These are phyloP conservation scores for Gossypium aridum DNA, from an alignment of 441 rosid species.

Conservation along the genomic window DNA sequence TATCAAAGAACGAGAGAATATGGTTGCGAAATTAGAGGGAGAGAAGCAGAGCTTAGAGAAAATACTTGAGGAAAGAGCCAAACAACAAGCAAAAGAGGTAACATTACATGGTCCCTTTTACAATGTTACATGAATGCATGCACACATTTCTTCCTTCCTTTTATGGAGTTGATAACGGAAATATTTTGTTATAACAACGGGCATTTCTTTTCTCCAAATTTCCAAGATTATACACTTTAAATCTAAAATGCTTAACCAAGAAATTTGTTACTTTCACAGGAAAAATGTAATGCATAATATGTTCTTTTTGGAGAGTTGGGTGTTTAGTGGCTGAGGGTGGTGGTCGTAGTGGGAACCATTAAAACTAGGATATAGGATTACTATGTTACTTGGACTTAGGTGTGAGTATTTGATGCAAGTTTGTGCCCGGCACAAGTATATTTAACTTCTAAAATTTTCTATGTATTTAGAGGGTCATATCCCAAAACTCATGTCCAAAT, in stretches of 20 bases:
- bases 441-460: background rate
- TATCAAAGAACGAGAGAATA: slow-evolving; percentile 80
- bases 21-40: slow-evolving; percentile 89
- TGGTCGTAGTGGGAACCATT: background rate
- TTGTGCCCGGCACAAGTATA: no score
- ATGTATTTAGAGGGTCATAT: no score
- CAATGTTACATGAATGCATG: background rate
- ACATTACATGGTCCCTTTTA: background rate
- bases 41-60: slow-evolving; percentile 95
- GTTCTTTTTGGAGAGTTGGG: background rate
- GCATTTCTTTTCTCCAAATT: background rate
- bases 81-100: slow-evolving; percentile 94
- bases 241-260: background rate
- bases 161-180: background rate
- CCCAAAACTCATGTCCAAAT: background rate
- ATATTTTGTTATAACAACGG: background rate
- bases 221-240: background rate
- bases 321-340: background rate
- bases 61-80: slow-evolving; percentile 89
- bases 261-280: background rate
- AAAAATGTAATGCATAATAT: background rate
- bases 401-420: no score
- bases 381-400: no score
- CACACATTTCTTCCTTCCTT: background rate
- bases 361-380: background rate